A percentile compares a stretch with the other conserved stretches of the same genome.
These are phyloP conservation scores for Agroathelia rolfsii DNA, from an alignment of 1,284 basidiomycete species.

Conservation along the genomic window DNA sequence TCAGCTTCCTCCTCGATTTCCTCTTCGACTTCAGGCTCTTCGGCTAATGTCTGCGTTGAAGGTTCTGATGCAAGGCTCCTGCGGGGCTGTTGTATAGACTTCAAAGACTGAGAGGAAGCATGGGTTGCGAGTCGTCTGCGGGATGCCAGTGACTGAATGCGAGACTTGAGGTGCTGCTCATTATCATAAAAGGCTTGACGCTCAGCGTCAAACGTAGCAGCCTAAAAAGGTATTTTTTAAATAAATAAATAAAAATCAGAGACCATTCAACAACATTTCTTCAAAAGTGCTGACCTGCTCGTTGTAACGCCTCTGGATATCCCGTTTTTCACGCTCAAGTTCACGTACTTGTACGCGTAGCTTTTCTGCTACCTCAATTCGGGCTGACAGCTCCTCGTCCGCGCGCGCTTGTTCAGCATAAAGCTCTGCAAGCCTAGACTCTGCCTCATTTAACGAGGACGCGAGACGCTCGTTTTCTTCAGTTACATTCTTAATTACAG, in stretches of 20 bases:
- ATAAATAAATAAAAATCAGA: background rate
- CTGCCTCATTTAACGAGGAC: slow-evolving; percentile 54
- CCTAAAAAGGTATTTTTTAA: slow-evolving; percentile 30
- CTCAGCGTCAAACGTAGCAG: slow-evolving; percentile 72
- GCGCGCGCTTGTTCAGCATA: slow-evolving; percentile 70
- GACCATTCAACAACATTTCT: too few relatives aligned
- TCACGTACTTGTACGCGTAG: slow-evolving; percentile 68
- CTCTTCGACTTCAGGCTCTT: slow-evolving; percentile 24
- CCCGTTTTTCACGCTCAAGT: slow-evolving; percentile 73
- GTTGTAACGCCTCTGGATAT: slow-evolving; percentile 68
- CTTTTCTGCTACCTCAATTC: slow-evolving; percentile 72
- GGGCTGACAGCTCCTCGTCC: slow-evolving; percentile 66
- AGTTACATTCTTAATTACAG: slow-evolving; percentile 48
- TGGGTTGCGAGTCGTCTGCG: slow-evolving; percentile 37
- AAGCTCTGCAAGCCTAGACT: slow-evolving; percentile 60
- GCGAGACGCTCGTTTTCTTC: slow-evolving; percentile 53
- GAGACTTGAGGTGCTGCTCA: slow-evolving; percentile 79
- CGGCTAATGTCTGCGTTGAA: too few relatives aligned
- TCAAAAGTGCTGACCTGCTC: slow-evolving; percentile 53
- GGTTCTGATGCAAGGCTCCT: too few relatives aligned
- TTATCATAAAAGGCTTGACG: slow-evolving; percentile 81
- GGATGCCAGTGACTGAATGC: slow-evolving; percentile 68
- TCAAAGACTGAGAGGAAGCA: too few relatives aligned
- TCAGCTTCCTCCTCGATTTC: slow-evolving; percentile 28
- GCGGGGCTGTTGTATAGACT: too few relatives aligned